Evolutionary conservation across 495 filamentous ascomycete genomes (phyloP).

Genomic region (Hypomontagnella submonticulosa): DNA sequence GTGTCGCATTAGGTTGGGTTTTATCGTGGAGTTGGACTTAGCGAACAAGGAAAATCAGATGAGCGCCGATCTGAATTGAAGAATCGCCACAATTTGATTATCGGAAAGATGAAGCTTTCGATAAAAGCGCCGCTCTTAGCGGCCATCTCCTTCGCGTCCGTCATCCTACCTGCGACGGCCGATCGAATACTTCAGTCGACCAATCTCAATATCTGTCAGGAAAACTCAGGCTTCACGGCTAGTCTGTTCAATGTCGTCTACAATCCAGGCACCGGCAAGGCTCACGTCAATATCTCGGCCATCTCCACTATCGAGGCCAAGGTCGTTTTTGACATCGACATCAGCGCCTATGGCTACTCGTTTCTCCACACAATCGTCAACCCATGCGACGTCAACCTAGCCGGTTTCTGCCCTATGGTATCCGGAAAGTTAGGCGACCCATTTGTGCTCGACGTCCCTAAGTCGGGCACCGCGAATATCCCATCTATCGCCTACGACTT

Average conservation of each 20-base stretch:
- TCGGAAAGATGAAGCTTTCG: conserved; percentile 29
- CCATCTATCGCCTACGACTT: conserved; percentile 90
- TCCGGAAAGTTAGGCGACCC: conserved; percentile 80
- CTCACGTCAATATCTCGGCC: conserved; percentile 80
- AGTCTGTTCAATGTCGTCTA: conserved; percentile 84
- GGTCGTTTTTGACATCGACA: conserved; percentile 80
- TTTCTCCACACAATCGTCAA: conserved; percentile 71
- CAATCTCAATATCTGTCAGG: conserved; percentile 81
- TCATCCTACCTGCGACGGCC: conserved; percentile 48
- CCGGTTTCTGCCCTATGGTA: conserved; percentile 92
- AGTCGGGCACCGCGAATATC: conserved; percentile 67
- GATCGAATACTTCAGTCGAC: conserved; percentile 70
- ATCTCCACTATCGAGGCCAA: conserved; percentile 86
- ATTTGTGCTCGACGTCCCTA: conserved; percentile 70
- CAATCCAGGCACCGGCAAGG: conserved; percentile 74
- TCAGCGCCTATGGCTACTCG: conserved; percentile 84
- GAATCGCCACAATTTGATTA: conserved; percentile 4
- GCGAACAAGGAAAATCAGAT: conserved; percentile 7
- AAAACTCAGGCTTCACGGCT: conserved; percentile 82
- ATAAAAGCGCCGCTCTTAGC: conserved; percentile 29
- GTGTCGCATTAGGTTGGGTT: conserved; percentile 22
- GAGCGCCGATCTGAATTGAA: conserved; percentile 14
- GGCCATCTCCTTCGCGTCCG: conserved; percentile 44
- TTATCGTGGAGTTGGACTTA: conserved; percentile 2
- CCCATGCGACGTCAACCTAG: conserved; percentile 76